Evolutionary conservation across 371 early-diverging fungal genomes (phyloP), one percentile per base, ranked within the genome.

Genomic region (Smittium culicis): DNA sequence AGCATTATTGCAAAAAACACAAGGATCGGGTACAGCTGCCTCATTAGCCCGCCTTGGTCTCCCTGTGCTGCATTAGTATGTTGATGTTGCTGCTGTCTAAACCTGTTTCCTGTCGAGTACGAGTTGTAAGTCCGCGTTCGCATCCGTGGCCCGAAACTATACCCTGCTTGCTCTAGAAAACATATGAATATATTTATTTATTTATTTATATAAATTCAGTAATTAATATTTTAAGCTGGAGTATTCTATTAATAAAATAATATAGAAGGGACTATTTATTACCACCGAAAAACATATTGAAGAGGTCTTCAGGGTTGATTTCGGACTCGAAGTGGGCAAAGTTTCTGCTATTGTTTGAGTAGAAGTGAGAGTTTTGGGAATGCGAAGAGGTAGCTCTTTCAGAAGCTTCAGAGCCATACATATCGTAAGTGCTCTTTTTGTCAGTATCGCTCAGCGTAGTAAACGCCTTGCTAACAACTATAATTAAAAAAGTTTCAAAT

Each of bases 231-330:
- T n/a, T n/a, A n/a, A n/a, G n/a, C n/a, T n/a, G n/a, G 11, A 45
- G 60, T 34, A 30, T 2, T 34, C 25, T 25, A 68, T 33, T 34
- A 58, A 61, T 25, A 29, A 11, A 32, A 29, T 29, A 59, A 59
- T 59, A 11, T 25, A 14, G 16, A 5, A 11, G 32, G 32, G 30
- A 5, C 5, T 59, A 29, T 25, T n/a, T 27, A n/a, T 59, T 5
- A n/a, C 88, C 92, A 1, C 89, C 88, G 76, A 94, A 94, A 71
- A 97, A 96, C 91, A 94, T 93, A 75, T 92, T 92, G 80, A 96
- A 94, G 32, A 96, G 68, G 11, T 96, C 95, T 71, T 96, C 98
- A 1, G 94, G 94, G 25, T 85, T 86, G n/a, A 95, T 80, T 69
- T 94, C 96, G 20, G 85, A 85, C 29, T 83, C 84, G 65, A 78